Conservation (phyloP, 202 grass and related monocot species). For the Alloteropsis angusta region DNA sequence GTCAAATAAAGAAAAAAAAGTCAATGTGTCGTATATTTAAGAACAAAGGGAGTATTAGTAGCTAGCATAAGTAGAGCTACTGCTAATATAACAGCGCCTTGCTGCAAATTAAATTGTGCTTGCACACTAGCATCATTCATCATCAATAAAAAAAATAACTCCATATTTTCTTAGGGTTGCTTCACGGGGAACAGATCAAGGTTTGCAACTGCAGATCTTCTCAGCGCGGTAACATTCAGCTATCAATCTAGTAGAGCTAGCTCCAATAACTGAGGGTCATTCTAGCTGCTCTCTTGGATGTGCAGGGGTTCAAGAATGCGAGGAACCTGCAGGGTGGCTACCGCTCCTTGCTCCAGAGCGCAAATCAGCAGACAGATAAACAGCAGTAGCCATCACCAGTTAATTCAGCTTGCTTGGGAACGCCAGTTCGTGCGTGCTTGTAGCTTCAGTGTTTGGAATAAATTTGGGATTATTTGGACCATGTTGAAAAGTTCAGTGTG, state of each 20-base stretch:
- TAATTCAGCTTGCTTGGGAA: background rate
- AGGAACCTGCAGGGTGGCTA: slow-evolving; percentile 63
- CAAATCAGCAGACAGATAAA: slow-evolving; percentile 18
- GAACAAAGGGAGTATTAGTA: too few relatives aligned
- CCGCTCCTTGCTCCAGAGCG: slow-evolving; percentile 35
- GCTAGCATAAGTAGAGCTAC: background rate
- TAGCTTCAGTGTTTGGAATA: background rate
- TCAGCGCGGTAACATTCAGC: slow-evolving; percentile 32
- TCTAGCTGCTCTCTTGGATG: background rate
- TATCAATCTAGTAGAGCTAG: background rate
- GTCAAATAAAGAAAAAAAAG: too few relatives aligned
- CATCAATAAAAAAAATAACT: background rate
- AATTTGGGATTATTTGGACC: background rate
- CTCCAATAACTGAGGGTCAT: background rate
- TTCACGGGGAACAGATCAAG: slow-evolving; percentile 55
- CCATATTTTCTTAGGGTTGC: slow-evolving; percentile 33
- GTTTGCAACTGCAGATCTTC: slow-evolving; percentile 51
- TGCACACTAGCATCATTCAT: background rate
- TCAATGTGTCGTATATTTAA: too few relatives aligned
- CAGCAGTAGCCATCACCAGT: background rate
- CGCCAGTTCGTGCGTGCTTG: background rate
- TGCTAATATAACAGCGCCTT: background rate
- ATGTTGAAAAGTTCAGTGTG: background rate
- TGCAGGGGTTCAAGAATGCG: slow-evolving; percentile 61
- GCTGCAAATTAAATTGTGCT: background rate